phyloP scores from a whole-genome alignment of 768 basidiomycete species.

The Mycena pura region DNA sequence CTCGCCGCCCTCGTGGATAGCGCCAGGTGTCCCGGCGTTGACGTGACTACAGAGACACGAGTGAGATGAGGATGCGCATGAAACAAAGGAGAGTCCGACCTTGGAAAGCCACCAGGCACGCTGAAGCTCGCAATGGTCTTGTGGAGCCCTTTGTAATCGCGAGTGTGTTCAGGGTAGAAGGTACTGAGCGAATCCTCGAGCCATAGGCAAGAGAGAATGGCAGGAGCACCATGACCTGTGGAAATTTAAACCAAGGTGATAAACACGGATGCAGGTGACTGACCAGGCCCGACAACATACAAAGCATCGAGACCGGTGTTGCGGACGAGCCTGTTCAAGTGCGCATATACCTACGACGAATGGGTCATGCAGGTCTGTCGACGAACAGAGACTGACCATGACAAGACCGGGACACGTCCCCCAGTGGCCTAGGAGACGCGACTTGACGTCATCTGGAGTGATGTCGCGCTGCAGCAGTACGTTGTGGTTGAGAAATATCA shows the following conservation, averaged over 20 bases:
- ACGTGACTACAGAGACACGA: constrained; percentile 56
- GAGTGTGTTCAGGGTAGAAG: constrained; percentile 66
- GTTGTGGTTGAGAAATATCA: constrained; percentile 85
- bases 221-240: constrained; percentile 84
- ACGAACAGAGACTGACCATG: constrained; percentile 9
- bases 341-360: constrained; percentile 55
- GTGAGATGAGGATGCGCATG: neutral
- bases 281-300: constrained; percentile 83
- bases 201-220: constrained; percentile 85
- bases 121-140: constrained; percentile 80
- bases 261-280: no score
- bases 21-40: constrained; percentile 86
- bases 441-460: constrained; percentile 76
- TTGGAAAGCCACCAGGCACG: constrained; percentile 84
- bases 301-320: constrained; percentile 68
- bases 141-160: constrained; percentile 62
- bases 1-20: constrained; percentile 92
- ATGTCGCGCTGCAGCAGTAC: constrained; percentile 68
- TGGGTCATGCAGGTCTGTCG: neutral
- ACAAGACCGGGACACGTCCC: constrained; percentile 51
- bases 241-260: neutral
- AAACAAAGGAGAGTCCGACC: constrained; percentile 44
- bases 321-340: constrained; percentile 68
- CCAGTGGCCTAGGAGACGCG: constrained; percentile 84
- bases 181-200: constrained; percentile 74